Evolutionary conservation across 2,329 filamentous ascomycete species (phyloP).

Genomic region (Penicillium nordicum): DNA sequence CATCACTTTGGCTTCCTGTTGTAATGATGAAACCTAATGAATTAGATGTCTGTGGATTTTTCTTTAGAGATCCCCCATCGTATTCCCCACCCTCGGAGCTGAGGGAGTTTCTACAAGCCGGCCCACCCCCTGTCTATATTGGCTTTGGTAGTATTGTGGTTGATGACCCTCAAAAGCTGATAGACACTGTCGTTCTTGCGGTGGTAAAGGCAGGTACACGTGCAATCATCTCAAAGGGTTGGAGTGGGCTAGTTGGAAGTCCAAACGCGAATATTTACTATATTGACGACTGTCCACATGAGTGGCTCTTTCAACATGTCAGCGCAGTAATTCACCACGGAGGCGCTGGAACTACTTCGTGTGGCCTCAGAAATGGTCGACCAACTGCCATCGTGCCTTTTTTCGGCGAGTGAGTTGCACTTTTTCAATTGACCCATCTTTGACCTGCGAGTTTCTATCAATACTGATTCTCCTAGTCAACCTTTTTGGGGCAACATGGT

Average conservation of each 20-base stretch:
- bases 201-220: slow-evolving; percentile 47
- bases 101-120: slow-evolving; percentile 44
- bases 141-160: slow-evolving; percentile 58
- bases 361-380: slow-evolving; percentile 49
- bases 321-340: slow-evolving; percentile 58
- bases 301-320: slow-evolving; percentile 58
- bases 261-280: slow-evolving; percentile 44
- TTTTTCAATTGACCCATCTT: too few species aligned
- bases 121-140: slow-evolving; percentile 53
- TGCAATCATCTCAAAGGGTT: slow-evolving; percentile 55
- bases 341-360: slow-evolving; percentile 58
- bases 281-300: slow-evolving; percentile 55
- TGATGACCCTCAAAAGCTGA: slow-evolving; percentile 48
- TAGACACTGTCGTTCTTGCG: slow-evolving; percentile 48
- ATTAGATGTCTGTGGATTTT: slow-evolving; percentile 46
- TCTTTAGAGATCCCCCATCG: slow-evolving; percentile 39
- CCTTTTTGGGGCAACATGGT: slow-evolving; percentile 56
- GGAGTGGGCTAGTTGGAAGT: slow-evolving; percentile 47
- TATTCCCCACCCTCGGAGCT: slow-evolving; percentile 43
- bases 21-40: background rate
- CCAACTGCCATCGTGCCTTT: slow-evolving; percentile 57
- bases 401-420: slow-evolving; percentile 48
- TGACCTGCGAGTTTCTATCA: too few species aligned
- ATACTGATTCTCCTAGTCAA: slow-evolving; percentile 31
- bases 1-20: background rate